phyloP scores from a whole-genome alignment of 2,329 filamentous ascomycete genomes.

The Calonectria honghensis region DNA sequence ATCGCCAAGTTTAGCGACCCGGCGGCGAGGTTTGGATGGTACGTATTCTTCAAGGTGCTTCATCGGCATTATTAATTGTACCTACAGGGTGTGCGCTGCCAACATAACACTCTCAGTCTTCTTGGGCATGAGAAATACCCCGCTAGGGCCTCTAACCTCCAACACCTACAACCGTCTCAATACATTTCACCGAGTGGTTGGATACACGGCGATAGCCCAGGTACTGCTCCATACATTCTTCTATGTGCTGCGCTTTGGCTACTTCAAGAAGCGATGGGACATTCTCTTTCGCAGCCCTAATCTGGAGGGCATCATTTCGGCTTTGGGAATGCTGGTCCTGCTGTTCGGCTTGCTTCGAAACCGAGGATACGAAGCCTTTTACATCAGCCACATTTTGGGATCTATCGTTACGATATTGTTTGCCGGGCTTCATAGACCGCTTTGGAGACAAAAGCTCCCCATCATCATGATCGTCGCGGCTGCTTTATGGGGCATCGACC shows the following conservation, averaged over 20 bases:
- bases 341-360: slow-evolving; percentile 59
- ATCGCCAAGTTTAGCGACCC: slow-evolving; percentile 24
- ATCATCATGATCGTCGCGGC: slow-evolving; percentile 63
- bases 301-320: slow-evolving; percentile 51
- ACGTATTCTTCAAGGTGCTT: neutral
- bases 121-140: slow-evolving; percentile 70
- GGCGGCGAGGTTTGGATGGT: slow-evolving; percentile 53
- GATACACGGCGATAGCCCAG: slow-evolving; percentile 63
- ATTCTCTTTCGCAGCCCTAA: slow-evolving; percentile 38
- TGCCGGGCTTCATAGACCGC: slow-evolving; percentile 66
- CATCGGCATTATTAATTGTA: slow-evolving; percentile 15
- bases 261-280: slow-evolving; percentile 35
- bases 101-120: slow-evolving; percentile 65
- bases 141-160: slow-evolving; percentile 58
- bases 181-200: slow-evolving; percentile 66
- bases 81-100: slow-evolving; percentile 64
- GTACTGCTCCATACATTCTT: slow-evolving; percentile 61
- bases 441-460: slow-evolving; percentile 60
- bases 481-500: slow-evolving; percentile 66
- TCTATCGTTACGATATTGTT: slow-evolving; percentile 64
- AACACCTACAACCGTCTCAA: slow-evolving; percentile 67
- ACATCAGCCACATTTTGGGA: slow-evolving; percentile 64
- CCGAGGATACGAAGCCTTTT: slow-evolving; percentile 69
- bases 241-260: slow-evolving; percentile 58
- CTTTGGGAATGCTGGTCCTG: slow-evolving; percentile 61